phyloP scores from a whole-genome alignment of 805 yeast genomes.

The Ogataea henricii region DNA sequence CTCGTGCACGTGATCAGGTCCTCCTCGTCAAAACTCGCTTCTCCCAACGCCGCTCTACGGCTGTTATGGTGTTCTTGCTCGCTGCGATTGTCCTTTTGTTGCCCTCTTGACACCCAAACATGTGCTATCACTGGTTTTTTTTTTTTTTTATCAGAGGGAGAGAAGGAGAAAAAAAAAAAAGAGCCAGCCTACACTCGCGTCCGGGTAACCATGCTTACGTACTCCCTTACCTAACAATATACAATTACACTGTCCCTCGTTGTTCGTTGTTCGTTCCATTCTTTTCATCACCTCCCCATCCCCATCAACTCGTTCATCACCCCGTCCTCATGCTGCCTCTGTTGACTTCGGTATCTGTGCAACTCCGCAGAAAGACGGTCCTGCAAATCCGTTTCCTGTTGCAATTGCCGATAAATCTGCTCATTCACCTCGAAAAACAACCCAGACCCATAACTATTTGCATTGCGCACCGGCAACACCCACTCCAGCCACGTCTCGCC shows the following conservation, averaged over 20 bases:
- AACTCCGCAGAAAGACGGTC: slow-evolving; percentile 47
- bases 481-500: slow-evolving; percentile 68
- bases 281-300: background rate
- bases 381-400: slow-evolving; percentile 46
- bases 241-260: too few relatives aligned
- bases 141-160: too few relatives aligned
- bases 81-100: too few relatives aligned
- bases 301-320: slow-evolving; percentile 13
- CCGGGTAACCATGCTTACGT: too few relatives aligned
- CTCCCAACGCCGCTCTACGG: background rate
- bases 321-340: slow-evolving; percentile 26
- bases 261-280: too few relatives aligned
- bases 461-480: slow-evolving; percentile 57
- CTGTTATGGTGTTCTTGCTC: background rate
- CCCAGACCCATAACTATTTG: slow-evolving; percentile 42
- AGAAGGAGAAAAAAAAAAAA: too few relatives aligned
- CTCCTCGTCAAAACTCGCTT: background rate
- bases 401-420: slow-evolving; percentile 41
- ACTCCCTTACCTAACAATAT: too few relatives aligned
- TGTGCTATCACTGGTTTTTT: too few relatives aligned
- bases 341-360: slow-evolving; percentile 24
- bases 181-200: too few relatives aligned
- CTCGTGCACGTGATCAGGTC: background rate
- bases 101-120: too few relatives aligned
- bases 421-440: slow-evolving; percentile 52